phyloP scores from a whole-genome alignment of 163 green algal genomes.

The Coccomyxa subellipsoidea region DNA sequence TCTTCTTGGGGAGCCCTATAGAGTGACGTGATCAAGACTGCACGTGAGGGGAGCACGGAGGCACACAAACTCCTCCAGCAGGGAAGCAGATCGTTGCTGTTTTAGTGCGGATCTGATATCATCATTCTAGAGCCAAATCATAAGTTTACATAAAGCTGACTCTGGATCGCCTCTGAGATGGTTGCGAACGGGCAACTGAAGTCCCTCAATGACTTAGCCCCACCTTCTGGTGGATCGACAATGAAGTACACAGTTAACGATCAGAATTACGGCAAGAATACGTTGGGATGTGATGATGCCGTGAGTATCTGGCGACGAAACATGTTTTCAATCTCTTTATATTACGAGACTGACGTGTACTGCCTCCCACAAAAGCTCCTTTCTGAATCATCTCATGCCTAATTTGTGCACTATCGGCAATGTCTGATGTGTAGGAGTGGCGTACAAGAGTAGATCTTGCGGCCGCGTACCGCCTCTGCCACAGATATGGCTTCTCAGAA shows the following conservation, averaged over 20 bases:
- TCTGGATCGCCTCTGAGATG: too few relatives aligned
- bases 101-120: too few relatives aligned
- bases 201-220: not conserved
- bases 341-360: too few relatives aligned
- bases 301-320: not conserved
- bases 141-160: too few relatives aligned
- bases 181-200: not conserved
- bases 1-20: not conserved
- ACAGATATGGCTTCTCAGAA: not conserved
- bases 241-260: not conserved
- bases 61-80: too few relatives aligned
- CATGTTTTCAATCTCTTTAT: not conserved
- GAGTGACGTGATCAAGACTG: not conserved
- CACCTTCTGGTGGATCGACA: not conserved
- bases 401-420: too few relatives aligned
- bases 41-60: not conserved
- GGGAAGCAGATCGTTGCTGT: too few relatives aligned
- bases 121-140: too few relatives aligned
- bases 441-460: conserved; percentile 23
- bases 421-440: conserved; percentile 30
- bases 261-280: not conserved
- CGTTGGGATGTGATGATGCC: not conserved
- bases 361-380: too few relatives aligned
- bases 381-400: too few relatives aligned
- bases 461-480: conserved; percentile 20